A percentile compares a stretch with the other conserved stretches of the same genome.
These are phyloP conservation scores for Penstemon barbatus DNA, from an alignment of 257 asterid genomes.

Conservation along the genomic window DNA sequence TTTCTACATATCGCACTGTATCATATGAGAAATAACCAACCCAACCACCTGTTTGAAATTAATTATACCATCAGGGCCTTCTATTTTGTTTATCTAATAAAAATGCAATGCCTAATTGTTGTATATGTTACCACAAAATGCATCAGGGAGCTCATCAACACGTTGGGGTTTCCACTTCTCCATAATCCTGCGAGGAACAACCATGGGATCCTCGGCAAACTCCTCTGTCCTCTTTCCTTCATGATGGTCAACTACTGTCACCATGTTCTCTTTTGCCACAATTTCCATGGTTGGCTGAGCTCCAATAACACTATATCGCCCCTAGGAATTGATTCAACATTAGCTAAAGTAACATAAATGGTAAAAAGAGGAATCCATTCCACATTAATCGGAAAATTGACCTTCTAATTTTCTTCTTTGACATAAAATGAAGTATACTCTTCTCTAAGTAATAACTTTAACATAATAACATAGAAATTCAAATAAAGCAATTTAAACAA, in stretches of 20 bases:
- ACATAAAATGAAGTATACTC: too few relatives aligned
- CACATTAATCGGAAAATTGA: neutral
- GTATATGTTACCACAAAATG: constrained; percentile 63
- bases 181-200: constrained; percentile 72
- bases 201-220: constrained; percentile 86
- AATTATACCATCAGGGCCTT: constrained; percentile 21
- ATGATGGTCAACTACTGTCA: constrained; percentile 73
- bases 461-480: neutral
- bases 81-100: neutral
- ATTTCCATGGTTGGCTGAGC: constrained; percentile 96
- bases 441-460: neutral
- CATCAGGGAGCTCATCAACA: constrained; percentile 85
- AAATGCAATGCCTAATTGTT: too few relatives aligned
- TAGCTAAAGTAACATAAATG: constrained; percentile 28
- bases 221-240: constrained; percentile 56
- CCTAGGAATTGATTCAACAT: constrained; percentile 54
- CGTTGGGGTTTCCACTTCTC: constrained; percentile 87
- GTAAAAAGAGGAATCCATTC: neutral
- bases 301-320: constrained; percentile 87
- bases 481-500: neutral
- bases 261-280: constrained; percentile 77
- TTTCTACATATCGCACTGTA: constrained; percentile 85
- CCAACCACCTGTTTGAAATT: constrained; percentile 82
- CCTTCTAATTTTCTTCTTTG: neutral
- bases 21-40: constrained; percentile 95